Evolutionary conservation across 352 stramenopile species (phyloP), one percentile per base, ranked within the genome.

Genomic region (Peronospora destructor): DNA sequence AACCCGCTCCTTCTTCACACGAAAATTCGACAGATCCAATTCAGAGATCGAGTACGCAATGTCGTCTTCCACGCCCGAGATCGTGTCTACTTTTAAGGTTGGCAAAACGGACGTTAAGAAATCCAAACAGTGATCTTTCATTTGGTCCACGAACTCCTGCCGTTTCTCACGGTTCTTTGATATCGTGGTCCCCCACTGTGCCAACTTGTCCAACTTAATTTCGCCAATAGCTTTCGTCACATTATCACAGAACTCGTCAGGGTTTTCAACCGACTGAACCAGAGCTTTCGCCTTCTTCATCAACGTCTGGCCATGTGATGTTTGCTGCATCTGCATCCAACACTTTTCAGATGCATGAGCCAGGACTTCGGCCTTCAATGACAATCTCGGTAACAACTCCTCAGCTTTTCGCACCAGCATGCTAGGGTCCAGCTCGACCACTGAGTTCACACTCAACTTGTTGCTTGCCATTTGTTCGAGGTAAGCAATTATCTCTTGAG

Each of bases 21-120:
- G 66, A 30, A 93, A 90, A 49, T 89, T 85, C 4, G 79, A 91
- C 28, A 93, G 50, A 57, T 93, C 82, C 6, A 93, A 47, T 3
- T 84, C 80, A 8, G 79, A 85, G 16, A 93, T 59, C 3, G 82
- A 85, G 37, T 93, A 93, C 25, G 74, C 77, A 12, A 91, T 59
- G 11, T 73, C 71, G 46, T 93, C 82, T 58, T 91, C 74, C 4
- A 86, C 63, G 8, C 82, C 82, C 10, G 73, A 70, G 53, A 93
- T 88, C 32, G 76, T 88, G 45, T 91, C 79, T 26, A 93, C 56
- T 51, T 90, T 84, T 46, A 93, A 87, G 28, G 79, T 81, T 25
- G 82, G 82, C 16, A 93, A 52, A 16, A 93, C 82, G 0, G 82
- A 93, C 53, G 81, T 86, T 47, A 93, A 86, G 37, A 93, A 93